These are phyloP conservation scores for Linum trigynum DNA, from an alignment of 345 rosid genomes.

Conservation along the genomic window DNA sequence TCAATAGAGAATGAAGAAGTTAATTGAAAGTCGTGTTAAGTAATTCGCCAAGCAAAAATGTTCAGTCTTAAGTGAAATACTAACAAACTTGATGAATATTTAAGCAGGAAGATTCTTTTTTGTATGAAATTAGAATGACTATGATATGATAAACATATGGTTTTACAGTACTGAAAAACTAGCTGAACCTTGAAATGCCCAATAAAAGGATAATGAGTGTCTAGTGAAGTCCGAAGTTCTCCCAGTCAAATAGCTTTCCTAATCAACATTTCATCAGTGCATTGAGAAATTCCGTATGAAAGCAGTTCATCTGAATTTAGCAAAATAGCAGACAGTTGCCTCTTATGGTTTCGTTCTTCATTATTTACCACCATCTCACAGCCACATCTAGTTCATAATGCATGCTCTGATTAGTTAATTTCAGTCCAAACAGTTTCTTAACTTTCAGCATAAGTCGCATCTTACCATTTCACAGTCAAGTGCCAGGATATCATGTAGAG, in stretches of 20 bases:
- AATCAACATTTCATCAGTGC: too few species aligned
- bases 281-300: too few species aligned
- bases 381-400: background rate
- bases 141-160: too few species aligned
- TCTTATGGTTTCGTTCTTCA: background rate
- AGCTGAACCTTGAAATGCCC: too few species aligned
- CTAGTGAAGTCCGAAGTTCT: too few species aligned
- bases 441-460: background rate
- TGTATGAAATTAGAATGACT: background rate
- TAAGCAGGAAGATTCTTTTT: background rate
- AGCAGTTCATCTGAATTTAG: too few species aligned
- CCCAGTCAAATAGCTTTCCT: too few species aligned
- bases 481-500: slow-evolving; percentile 51
- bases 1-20: slow-evolving; percentile 1
- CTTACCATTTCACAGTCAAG: slow-evolving; percentile 98
- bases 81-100: background rate
- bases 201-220: too few species aligned
- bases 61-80: background rate
- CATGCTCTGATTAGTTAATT: background rate
- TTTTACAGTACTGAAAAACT: too few species aligned
- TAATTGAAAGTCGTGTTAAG: background rate
- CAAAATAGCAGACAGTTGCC: background rate
- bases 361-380: background rate
- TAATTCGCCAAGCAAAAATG: background rate
- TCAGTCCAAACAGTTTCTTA: background rate